A percentile compares a stretch with the other conserved stretches of the same genome.
These are phyloP conservation scores for Calycina marina DNA, from an alignment of 2,329 filamentous ascomycete genomes.

Conservation along the genomic window DNA sequence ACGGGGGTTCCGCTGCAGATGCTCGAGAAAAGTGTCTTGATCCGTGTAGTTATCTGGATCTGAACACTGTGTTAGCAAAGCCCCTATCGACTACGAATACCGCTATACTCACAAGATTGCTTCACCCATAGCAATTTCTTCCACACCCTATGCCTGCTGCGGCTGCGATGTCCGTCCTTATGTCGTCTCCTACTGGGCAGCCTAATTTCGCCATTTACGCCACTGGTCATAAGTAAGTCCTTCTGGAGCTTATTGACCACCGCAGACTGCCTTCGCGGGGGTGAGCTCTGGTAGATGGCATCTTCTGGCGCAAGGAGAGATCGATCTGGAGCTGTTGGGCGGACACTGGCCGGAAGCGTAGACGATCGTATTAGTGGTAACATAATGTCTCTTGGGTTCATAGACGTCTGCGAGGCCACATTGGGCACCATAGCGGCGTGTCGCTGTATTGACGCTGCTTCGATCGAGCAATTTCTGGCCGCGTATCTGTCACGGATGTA, in stretches of 20 bases:
- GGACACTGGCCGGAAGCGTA: constrained; percentile 10
- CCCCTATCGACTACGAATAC: not conserved
- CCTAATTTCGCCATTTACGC: constrained; percentile 8
- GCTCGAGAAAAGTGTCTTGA: constrained; percentile 89
- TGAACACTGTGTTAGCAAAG: constrained; percentile 26
- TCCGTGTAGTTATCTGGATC: constrained; percentile 99
- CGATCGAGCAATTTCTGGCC: no score
- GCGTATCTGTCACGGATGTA: no score
- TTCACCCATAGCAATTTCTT: constrained; percentile 98
- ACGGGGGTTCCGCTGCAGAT: constrained; percentile 85
- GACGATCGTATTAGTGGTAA: constrained; percentile 16
- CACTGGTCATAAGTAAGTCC: constrained; percentile 23
- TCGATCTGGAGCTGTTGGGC: constrained; percentile 29
- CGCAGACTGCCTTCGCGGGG: constrained; percentile 35
- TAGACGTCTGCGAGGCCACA: constrained; percentile 12
- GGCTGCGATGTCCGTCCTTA: constrained; percentile 29
- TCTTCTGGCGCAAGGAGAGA: constrained; percentile 71
- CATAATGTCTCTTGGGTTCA: constrained; percentile 9
- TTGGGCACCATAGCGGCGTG: constrained; percentile 23
- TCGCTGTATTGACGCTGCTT: no score
- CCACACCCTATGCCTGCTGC: constrained; percentile 52
- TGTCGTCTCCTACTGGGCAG: constrained; percentile 13
- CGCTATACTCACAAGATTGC: constrained; percentile 56
- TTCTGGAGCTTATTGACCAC: constrained; percentile 27
- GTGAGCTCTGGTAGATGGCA: constrained; percentile 53